Base-by-base conservation (phyloP, 2,329 filamentous ascomycete species). In the Pseudogymnoascus sp. region DNA sequence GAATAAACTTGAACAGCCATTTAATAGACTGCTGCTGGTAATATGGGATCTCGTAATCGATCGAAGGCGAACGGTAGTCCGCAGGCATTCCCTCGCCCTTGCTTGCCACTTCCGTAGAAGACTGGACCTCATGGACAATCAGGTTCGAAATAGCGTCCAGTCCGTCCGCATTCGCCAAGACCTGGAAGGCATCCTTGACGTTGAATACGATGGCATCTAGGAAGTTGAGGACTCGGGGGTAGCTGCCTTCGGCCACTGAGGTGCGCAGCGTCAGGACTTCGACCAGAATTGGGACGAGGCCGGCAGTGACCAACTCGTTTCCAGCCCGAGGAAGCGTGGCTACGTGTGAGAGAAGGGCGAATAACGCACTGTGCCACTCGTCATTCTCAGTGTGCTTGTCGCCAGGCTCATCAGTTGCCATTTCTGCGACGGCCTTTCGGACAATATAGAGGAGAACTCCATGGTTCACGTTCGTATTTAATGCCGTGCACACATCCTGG, bases 391-490 rank as follows among this genome's bases (percentile, higher is more conserved):
- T 84, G 64, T 84, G 82, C 67, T 86, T 82, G 21, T 83, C 80
- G 40, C 85, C 80, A 64, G 80, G 77, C 63, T 88, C 84, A 65
- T 86, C 81, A 17, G 79, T 79, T 64, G 82, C 86, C 78, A 99
- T 88, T 67, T 92, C 90, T 17, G 88, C 87, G 64, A 97, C 90
- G 9, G 92, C 90, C 75, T 96, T 97, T 63, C 93, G 86, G 60
- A 96, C 88, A 68, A 97, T 84, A 71, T 97, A 97, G 68, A 97
- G 88, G 50, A 99, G 82, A 31, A 97, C 89, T 13, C 95, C 96
- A 70, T 99, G 96, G 70, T 96, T 97, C 38, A 97, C 93, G 69
- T 93, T 96, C 62, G 96, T 91, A 71, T 92, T 96, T 44, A 99
- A 79, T n/a, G 95, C 92, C 44, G 91, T 87, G 67, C 92, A 87